Percentiles rank a stretch among this genome's conserved stretches.
Conservation (phyloP, 768 basidiomycete genomes). For the Rhodotorula graminis region DNA sequence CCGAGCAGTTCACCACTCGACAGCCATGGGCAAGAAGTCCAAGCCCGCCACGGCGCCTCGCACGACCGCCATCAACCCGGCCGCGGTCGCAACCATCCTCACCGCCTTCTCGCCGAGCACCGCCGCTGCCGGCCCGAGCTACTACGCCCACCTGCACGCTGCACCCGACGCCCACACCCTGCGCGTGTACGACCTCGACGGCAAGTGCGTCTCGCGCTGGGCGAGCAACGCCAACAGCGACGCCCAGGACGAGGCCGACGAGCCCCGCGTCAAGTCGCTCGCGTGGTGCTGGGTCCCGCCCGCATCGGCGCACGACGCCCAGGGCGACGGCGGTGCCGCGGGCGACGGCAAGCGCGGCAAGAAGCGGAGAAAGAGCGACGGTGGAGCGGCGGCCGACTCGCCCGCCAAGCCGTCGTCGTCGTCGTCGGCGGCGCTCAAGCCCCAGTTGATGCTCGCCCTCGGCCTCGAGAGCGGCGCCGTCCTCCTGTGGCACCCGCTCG, state of each 20-base stretch:
- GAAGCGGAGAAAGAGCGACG: constrained; percentile 38
- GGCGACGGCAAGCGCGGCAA: constrained; percentile 32
- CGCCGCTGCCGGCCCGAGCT: background rate
- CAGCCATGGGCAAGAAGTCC: constrained; percentile 35
- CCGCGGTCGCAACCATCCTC: constrained; percentile 15
- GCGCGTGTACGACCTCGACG: constrained; percentile 25
- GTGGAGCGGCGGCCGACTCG: constrained; percentile 25
- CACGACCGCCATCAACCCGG: constrained; percentile 35
- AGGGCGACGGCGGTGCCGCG: background rate
- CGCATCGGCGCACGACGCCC: background rate
- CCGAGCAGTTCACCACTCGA: background rate
- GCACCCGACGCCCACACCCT: constrained; percentile 37
- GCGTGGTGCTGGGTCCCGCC: constrained; percentile 30
- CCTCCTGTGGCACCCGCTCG: constrained; percentile 33
- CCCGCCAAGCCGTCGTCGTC: constrained; percentile 3
- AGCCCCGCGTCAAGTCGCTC: constrained; percentile 24
- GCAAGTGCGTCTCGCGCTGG: constrained; percentile 35
- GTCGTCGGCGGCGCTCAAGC: background rate
- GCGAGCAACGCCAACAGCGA: constrained; percentile 21
- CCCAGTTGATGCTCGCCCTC: constrained; percentile 21
- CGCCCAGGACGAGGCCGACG: constrained; percentile 11
- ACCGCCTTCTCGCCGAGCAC: constrained; percentile 24
- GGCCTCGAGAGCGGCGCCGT: constrained; percentile 32
- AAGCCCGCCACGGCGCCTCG: constrained; percentile 15
- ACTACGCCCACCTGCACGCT: constrained; percentile 33